These are phyloP conservation scores for Magnusiomyces suaveolens DNA, from an alignment of 1,139 yeast genomes.

Conservation along the genomic window DNA sequence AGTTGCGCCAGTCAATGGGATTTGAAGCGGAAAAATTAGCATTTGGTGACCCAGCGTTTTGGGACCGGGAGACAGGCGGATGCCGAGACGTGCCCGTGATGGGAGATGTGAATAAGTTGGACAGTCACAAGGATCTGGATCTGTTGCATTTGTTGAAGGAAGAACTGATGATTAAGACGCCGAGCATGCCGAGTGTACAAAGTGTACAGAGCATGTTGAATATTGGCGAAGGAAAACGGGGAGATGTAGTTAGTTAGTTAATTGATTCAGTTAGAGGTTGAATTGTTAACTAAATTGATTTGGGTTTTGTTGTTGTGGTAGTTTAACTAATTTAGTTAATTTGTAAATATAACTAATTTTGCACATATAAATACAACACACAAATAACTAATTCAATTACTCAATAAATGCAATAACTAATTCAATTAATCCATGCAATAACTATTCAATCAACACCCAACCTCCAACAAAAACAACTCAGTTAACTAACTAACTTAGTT, in stretches of 20 bases:
- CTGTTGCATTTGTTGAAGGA: slow-evolving; percentile 1
- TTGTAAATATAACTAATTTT: too few relatives aligned
- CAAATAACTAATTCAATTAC: too few relatives aligned
- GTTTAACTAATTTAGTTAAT: too few relatives aligned
- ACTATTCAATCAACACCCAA: background rate
- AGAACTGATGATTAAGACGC: background rate
- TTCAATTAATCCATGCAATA: background rate
- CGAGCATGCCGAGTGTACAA: background rate
- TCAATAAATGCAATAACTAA: too few relatives aligned
- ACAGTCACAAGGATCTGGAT: slow-evolving; percentile 8
- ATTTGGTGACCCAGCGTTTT: slow-evolving; percentile 57
- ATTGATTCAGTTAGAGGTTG: background rate
- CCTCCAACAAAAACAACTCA: background rate
- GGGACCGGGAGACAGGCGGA: slow-evolving; percentile 36
- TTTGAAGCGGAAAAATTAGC: slow-evolving; percentile 39
- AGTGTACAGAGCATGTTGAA: background rate
- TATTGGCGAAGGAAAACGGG: background rate
- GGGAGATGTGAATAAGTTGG: slow-evolving; percentile 15
- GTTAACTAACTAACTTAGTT: background rate
- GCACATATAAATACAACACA: too few relatives aligned
- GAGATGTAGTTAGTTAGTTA: background rate
- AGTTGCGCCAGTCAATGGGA: slow-evolving; percentile 46
- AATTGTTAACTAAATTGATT: too few relatives aligned
- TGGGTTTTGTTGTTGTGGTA: too few relatives aligned
- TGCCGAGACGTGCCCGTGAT: slow-evolving; percentile 15